Conservation (phyloP, 2,329 filamentous ascomycete species). For the Pseudopyricularia javanii region DNA sequence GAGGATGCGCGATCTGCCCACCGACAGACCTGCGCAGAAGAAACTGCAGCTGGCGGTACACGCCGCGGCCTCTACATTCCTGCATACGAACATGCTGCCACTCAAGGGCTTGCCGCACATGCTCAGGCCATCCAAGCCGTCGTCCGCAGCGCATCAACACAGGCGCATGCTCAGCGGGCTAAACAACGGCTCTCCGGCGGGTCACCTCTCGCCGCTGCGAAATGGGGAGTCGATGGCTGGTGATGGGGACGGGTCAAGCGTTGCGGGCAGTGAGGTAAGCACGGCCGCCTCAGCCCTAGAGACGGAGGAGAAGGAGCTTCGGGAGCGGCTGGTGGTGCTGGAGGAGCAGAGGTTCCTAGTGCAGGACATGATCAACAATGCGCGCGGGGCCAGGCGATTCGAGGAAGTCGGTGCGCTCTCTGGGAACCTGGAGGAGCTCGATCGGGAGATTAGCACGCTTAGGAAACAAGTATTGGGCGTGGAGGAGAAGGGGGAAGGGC, state of each 20-base stretch:
- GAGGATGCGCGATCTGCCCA: slow-evolving; percentile 67
- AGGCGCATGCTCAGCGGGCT: slow-evolving; percentile 14
- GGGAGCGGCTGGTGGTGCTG: slow-evolving; percentile 69
- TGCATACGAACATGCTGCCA: slow-evolving; percentile 85
- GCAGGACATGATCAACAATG: slow-evolving; percentile 68
- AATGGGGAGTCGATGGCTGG: slow-evolving; percentile 29
- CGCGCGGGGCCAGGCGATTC: slow-evolving; percentile 64
- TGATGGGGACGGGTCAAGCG: slow-evolving; percentile 34
- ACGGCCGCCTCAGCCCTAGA: slow-evolving; percentile 51
- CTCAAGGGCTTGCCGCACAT: slow-evolving; percentile 63
- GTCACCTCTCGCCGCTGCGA: slow-evolving; percentile 26
- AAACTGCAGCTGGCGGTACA: slow-evolving; percentile 73
- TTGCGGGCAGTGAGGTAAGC: slow-evolving; percentile 34
- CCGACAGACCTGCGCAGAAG: slow-evolving; percentile 58
- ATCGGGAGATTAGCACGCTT: slow-evolving; percentile 60
- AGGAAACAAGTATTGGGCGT: slow-evolving; percentile 53
- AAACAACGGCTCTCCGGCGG: slow-evolving; percentile 5
- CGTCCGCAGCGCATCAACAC: slow-evolving; percentile 11
- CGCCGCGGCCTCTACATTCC: slow-evolving; percentile 66
- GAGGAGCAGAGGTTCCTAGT: slow-evolving; percentile 91
- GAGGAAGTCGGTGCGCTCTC: slow-evolving; percentile 76
- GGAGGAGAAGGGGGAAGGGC: slow-evolving; percentile 45
- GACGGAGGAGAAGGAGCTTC: slow-evolving; percentile 69
- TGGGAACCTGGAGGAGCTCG: slow-evolving; percentile 72
- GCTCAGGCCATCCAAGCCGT: slow-evolving; percentile 29